Conservation (phyloP, 176 grass and related monocot species). For the Oryza coarctata region DNA sequence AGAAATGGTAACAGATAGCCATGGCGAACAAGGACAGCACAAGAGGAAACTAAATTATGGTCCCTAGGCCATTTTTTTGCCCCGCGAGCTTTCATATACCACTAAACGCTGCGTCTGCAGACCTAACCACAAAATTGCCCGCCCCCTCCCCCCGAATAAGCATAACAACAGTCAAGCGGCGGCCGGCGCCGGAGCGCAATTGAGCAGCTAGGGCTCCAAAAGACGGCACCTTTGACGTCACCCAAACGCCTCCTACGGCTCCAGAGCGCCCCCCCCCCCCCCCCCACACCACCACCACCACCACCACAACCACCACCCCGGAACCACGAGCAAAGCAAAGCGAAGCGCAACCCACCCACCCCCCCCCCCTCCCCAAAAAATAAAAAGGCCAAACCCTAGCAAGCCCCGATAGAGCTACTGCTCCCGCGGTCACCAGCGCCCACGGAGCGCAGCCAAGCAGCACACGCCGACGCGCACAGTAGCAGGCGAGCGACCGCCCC, state of each 20-base stretch:
- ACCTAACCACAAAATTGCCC: background rate
- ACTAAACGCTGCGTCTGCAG: background rate
- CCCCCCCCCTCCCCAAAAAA: background rate
- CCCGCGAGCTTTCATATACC: background rate
- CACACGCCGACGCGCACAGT: too few species aligned
- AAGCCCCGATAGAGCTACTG: background rate
- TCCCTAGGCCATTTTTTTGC: background rate
- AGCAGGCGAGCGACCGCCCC: background rate
- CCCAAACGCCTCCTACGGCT: background rate
- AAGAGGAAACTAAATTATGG: background rate
- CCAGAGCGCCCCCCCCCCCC: background rate
- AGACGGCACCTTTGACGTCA: background rate
- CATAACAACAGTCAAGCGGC: background rate
- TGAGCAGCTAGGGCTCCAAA: background rate
- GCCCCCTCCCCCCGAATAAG: too few species aligned
- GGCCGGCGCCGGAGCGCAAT: background rate
- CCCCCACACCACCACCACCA: too few species aligned
- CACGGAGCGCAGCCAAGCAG: too few species aligned
- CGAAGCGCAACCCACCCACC: background rate
- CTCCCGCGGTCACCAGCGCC: background rate
- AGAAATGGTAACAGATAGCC: background rate
- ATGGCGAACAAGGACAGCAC: background rate
- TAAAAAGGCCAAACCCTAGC: slow-evolving; percentile 42
- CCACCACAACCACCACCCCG: too few species aligned
- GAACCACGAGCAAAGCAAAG: background rate